Evolutionary conservation across 2,329 filamentous ascomycete genomes (phyloP).

Genomic region (Chrysoporthe austroafricana): DNA sequence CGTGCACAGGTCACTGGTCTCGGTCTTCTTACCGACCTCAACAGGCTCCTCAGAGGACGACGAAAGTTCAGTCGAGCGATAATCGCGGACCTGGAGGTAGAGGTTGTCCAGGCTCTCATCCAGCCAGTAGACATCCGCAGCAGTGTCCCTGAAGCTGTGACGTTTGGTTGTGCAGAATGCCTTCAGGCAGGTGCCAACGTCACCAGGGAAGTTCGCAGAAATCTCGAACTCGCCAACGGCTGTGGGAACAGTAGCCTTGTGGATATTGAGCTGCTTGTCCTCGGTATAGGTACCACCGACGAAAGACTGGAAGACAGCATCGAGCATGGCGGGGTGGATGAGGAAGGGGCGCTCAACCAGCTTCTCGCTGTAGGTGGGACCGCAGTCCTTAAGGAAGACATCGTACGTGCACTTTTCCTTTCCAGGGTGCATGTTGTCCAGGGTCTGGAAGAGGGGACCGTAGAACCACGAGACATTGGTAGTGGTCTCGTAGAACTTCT

Average conservation of each 20-base stretch:
- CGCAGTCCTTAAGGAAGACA: slow-evolving; percentile 53
- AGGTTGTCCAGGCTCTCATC: slow-evolving; percentile 17
- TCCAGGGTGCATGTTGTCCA: slow-evolving; percentile 41
- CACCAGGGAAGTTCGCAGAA: slow-evolving; percentile 21
- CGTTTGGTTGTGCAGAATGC: slow-evolving; percentile 24
- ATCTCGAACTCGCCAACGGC: slow-evolving; percentile 25
- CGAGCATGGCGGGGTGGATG: slow-evolving; percentile 60
- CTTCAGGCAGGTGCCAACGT: slow-evolving; percentile 22
- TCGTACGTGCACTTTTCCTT: slow-evolving; percentile 42
- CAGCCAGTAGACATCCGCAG: slow-evolving; percentile 22
- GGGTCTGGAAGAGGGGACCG: slow-evolving; percentile 54
- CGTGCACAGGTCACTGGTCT: slow-evolving; percentile 23
- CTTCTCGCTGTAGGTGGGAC: slow-evolving; percentile 54
- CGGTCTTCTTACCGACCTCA: slow-evolving; percentile 23
- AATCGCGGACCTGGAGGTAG: slow-evolving; percentile 24
- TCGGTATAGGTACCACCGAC: slow-evolving; percentile 22
- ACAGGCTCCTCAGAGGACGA: slow-evolving; percentile 22
- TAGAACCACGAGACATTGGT: slow-evolving; percentile 38
- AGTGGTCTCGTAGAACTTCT: slow-evolving; percentile 23
- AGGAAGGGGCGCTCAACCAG: slow-evolving; percentile 56
- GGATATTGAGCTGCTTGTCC: slow-evolving; percentile 21
- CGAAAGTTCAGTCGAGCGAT: slow-evolving; percentile 24
- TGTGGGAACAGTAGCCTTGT: slow-evolving; percentile 24
- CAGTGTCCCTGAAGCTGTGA: slow-evolving; percentile 21
- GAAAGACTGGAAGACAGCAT: slow-evolving; percentile 54